A percentile compares a stretch with the other conserved stretches of the same genome.
Evolutionary conservation across 495 filamentous ascomycete species (phyloP).

Genomic region (Xylaria scruposa): DNA sequence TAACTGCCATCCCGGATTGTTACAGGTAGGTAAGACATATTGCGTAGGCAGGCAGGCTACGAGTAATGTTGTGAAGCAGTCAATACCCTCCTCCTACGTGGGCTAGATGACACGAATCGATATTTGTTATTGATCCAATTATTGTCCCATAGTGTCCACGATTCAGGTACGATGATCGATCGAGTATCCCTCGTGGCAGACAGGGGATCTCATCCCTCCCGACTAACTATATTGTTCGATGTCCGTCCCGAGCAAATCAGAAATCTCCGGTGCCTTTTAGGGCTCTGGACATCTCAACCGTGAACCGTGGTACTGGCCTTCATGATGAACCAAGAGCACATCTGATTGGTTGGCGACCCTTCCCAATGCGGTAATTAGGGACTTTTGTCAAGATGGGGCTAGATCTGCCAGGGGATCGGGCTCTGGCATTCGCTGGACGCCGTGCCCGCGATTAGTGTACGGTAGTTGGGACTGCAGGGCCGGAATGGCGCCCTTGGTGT

Average conservation of each 20-base stretch:
- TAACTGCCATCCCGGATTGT: background rate
- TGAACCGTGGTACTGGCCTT: background rate
- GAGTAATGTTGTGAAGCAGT: too few relatives aligned
- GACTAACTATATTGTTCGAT: background rate
- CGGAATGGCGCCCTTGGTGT: conserved; percentile 9
- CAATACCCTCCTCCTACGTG: background rate
- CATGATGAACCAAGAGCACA: background rate
- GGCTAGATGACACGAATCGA: background rate
- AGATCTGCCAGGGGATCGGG: conserved; percentile 23
- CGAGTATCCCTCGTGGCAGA: conserved; percentile 26
- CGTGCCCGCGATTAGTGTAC: conserved; percentile 3
- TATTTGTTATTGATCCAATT: too few relatives aligned
- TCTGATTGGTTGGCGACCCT: background rate
- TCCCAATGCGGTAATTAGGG: conserved; percentile 24
- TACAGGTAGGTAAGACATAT: background rate
- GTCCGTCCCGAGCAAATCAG: conserved; percentile 19
- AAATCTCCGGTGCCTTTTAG: background rate
- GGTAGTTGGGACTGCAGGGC: conserved; percentile 25
- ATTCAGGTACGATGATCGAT: conserved; percentile 9
- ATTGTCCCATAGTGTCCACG: background rate
- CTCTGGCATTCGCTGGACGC: conserved; percentile 21
- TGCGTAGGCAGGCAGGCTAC: background rate
- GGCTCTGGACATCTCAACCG: too few relatives aligned
- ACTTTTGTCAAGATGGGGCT: conserved; percentile 26
- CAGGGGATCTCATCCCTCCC: conserved; percentile 22